phyloP scores from a whole-genome alignment of 768 basidiomycete species.

The Agaricus blazei region DNA sequence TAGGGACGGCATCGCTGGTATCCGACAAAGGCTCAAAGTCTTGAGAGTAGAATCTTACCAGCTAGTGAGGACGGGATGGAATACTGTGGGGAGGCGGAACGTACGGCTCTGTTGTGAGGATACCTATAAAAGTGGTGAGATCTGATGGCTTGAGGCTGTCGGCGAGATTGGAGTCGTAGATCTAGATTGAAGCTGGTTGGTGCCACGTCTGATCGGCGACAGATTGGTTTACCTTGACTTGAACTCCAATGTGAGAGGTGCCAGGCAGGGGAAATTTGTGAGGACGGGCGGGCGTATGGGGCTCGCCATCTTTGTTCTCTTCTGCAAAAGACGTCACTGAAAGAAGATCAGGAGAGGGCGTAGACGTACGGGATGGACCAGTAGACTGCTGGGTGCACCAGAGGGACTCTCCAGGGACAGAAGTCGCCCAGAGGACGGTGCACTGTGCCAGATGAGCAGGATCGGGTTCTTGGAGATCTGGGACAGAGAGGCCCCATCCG shows the following conservation, averaged over 20 bases:
- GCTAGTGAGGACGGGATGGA: not conserved
- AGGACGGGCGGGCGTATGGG: constrained; percentile 21
- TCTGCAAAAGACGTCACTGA: too few species aligned
- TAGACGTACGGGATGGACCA: not conserved
- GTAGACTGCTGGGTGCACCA: constrained; percentile 38
- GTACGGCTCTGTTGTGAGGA: constrained; percentile 62
- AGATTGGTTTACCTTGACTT: constrained; percentile 52
- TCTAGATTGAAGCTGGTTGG: constrained; percentile 26
- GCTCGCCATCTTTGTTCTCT: constrained; percentile 10
- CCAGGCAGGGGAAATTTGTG: constrained; percentile 65
- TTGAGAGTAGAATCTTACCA: constrained; percentile 27
- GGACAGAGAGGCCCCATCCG: constrained; percentile 67
- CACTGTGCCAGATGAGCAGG: constrained; percentile 56
- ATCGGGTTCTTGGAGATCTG: constrained; percentile 29
- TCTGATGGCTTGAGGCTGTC: constrained; percentile 57
- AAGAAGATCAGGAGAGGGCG: too few species aligned
- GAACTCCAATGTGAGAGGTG: constrained; percentile 57
- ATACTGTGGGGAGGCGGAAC: constrained; percentile 21
- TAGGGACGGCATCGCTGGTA: constrained; percentile 40
- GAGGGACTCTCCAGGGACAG: constrained; percentile 59
- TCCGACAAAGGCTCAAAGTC: constrained; percentile 34
- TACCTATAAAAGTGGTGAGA: constrained; percentile 65
- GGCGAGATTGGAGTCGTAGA: constrained; percentile 46
- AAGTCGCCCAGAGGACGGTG: constrained; percentile 66
- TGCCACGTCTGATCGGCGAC: not conserved